phyloP scores from a whole-genome alignment of 2,329 filamentous ascomycete species.

The Hysterium pulicare region DNA sequence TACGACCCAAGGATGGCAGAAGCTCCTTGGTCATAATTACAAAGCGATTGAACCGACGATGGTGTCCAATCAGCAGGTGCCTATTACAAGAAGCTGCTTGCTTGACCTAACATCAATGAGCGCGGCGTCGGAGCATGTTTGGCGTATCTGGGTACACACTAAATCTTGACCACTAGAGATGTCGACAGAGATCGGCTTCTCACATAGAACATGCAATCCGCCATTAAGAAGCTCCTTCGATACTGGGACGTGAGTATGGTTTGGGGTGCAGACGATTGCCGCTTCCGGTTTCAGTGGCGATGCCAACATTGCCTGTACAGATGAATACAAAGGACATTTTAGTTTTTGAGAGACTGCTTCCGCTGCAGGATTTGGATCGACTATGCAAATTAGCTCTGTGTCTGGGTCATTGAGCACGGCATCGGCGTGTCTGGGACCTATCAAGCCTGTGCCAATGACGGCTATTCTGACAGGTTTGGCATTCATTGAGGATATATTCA shows the following conservation, averaged over 20 bases:
- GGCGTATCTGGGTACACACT: conserved; percentile 10
- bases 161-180: conserved; percentile 35
- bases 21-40: conserved; percentile 49
- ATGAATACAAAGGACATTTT: conserved; percentile 38
- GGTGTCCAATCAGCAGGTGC: conserved; percentile 56
- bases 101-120: conserved; percentile 12
- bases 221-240: conserved; percentile 47
- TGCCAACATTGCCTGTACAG: conserved; percentile 44
- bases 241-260: conserved; percentile 54
- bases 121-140: neutral
- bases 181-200: conserved; percentile 54
- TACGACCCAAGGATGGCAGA: conserved; percentile 44
- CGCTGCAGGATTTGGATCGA: conserved; percentile 45
- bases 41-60: conserved; percentile 59
- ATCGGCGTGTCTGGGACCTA: conserved; percentile 50
- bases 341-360: conserved; percentile 34
- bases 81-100: conserved; percentile 22
- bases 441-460: conserved; percentile 48
- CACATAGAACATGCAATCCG: conserved; percentile 54
- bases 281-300: conserved; percentile 46
- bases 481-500: conserved; percentile 9
- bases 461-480: conserved; percentile 36
- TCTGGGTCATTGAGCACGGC: conserved; percentile 40
- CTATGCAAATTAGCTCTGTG: conserved; percentile 43
- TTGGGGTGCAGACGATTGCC: conserved; percentile 59